phyloP scores from a whole-genome alignment of 345 rosid genomes.

The Citrus medica region DNA sequence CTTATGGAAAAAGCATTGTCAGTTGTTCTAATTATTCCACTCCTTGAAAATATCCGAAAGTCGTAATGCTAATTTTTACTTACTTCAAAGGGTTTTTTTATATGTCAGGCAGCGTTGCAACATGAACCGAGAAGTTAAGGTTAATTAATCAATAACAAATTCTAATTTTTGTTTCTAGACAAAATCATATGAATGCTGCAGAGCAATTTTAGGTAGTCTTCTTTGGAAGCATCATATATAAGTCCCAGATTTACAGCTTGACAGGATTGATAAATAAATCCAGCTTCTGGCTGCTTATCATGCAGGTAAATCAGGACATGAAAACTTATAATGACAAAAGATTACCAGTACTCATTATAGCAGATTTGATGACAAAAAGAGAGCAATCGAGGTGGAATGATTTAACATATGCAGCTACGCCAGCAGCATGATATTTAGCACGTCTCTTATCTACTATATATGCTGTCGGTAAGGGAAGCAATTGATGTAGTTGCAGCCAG shows the following conservation, averaged over 20 bases:
- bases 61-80: no score
- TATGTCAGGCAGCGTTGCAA: no score
- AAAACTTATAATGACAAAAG: not conserved
- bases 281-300: constrained; percentile 12
- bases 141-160: not conserved
- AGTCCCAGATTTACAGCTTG: constrained; percentile 40
- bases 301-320: not conserved
- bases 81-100: no score
- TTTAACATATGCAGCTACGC: constrained; percentile 42
- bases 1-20: not conserved
- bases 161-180: no score
- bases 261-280: constrained; percentile 49
- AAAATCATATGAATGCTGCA: constrained; percentile 11
- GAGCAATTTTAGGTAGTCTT: constrained; percentile 37
- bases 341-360: constrained; percentile 57
- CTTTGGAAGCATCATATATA: constrained; percentile 21
- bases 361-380: constrained; percentile 55
- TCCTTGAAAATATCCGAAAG: not conserved
- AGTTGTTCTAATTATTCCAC: not conserved
- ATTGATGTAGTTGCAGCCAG: constrained; percentile 37
- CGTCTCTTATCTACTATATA: constrained; percentile 15
- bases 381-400: constrained; percentile 41
- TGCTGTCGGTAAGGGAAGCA: constrained; percentile 6
- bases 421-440: constrained; percentile 35
- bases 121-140: no score